Conservation (phyloP, 164 flowering plant species). For the Tetracentron sinense region DNA sequence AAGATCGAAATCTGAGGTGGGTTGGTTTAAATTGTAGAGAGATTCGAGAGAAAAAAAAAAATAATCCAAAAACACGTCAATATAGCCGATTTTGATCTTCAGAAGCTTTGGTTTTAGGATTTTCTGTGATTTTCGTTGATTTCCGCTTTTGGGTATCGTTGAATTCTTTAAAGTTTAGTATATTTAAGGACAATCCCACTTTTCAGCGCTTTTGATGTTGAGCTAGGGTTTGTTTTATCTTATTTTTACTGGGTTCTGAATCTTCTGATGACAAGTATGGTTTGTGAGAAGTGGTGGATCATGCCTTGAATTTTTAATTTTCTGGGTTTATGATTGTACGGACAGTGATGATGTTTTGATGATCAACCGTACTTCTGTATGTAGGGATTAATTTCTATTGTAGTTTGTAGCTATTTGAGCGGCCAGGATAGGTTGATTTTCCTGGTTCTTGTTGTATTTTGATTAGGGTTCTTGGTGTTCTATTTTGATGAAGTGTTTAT, state of each 20-base stretch:
- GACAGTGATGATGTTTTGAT: neutral
- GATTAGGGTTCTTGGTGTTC: neutral
- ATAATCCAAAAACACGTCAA: conserved; percentile 11
- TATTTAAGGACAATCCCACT: neutral
- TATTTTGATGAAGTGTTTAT: neutral
- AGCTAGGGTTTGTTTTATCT: neutral
- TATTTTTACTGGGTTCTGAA: neutral
- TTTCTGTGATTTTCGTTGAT: conserved; percentile 4
- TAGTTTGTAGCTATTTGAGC: neutral
- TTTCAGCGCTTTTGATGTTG: neutral
- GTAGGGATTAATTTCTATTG: neutral
- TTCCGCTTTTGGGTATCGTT: conserved; percentile 11
- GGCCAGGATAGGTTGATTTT: neutral
- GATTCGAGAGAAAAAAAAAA: neutral
- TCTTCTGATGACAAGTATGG: too few species aligned
- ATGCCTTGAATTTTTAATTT: neutral
- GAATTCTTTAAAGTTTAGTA: neutral
- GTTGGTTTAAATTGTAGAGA: conserved; percentile 15
- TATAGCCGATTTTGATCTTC: conserved; percentile 16
- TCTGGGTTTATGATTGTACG: conserved; percentile 1
- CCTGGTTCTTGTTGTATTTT: neutral
- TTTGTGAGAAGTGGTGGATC: too few species aligned
- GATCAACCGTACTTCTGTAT: neutral
- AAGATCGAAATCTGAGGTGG: conserved; percentile 21
- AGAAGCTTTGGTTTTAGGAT: conserved; percentile 7